Base-by-base conservation (phyloP, 1,284 basidiomycete genomes). In the Malassezia cuniculi region DNA sequence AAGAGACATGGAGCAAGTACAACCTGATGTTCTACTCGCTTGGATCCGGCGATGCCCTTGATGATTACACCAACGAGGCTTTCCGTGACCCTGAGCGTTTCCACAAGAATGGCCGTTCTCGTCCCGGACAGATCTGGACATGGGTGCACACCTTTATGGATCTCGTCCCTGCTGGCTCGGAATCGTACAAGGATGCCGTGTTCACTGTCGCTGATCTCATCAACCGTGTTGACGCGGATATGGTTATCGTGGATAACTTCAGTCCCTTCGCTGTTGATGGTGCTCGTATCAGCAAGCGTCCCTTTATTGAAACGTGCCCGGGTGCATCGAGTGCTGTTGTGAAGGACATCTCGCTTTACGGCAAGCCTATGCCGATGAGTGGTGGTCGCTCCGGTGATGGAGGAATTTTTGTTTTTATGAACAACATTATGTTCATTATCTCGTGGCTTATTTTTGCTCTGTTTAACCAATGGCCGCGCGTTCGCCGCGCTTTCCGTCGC, bases 181-280 rank as follows among this genome's bases (percentile, higher is more conserved):
- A 39, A 9, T 39, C 47, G 24, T 51, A 51, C 22, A 41, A 44
- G 14, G 47, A 47, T 6, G 38, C 48, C 1, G 54, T 52, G 3
- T 47, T 41, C 9, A 14, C 20, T 2, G 46, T 56, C 14, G 41
- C 47, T 16, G 47, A 56, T 17, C 34, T 43, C 9, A 27, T 54
- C 22, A 41, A 46, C 20, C 25, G 45, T 21, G 21, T 51, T 12
- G 47, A 54, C 3, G 48, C 54, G n/a, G 51, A 56, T 27, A 45
- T 56, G 48, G 37, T 54, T 15, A 50, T 48, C 16, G 54, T 54
- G 15, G 55, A 58, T 18, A 49, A 45, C n/a, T 49, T 58, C 8
- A 56, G 54, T 5, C 51, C 55, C 5, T 47, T 45, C 16, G 43
- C 55, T 12, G 46, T 58, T 18, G 50, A 49, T 20, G 55, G 51